Evolutionary conservation across 768 basidiomycete species (phyloP), one percentile per base, ranked within the genome.

Genomic region (Serendipita sp.): DNA sequence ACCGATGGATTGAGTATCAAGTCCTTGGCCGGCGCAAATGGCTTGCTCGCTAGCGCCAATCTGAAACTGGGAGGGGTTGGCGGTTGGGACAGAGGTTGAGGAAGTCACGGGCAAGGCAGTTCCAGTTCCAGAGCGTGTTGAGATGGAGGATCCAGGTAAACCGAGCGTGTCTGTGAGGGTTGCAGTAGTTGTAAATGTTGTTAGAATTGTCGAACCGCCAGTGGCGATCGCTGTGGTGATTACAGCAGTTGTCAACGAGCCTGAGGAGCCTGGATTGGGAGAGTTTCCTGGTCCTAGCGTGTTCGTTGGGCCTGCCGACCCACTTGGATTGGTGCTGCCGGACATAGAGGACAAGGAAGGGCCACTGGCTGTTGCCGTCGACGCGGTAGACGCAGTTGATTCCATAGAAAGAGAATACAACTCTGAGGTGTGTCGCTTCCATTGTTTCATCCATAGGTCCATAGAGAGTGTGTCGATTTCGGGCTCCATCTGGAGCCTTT

Each of bases 1-100:
- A 13, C 87, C 87, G 64, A 79, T 74, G 5, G 82, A 77, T 16
- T 80, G 77, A 28, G 81, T 75, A 71, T 89, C 87, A 30, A 86
- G 64, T 2, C 84, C 84, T 28, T 79, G 66, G 38, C 87, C 87
- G 61, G 83, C 76, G 70, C 87, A 89, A 2, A 85, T 73, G 16
- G 77, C 53, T 31, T 58, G 53, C 9, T 58, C 16, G n/a, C 11
- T n/a, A 17, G 53, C 53, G 30, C 53, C 53, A 24, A 60, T 30
- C 28, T 63, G 56, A 11, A 42, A 51, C 28, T 33, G 28, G 48
- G 62, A 38, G 33, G 30, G 33, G 53, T 9, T 20, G 3, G 53
- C 53, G 24, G 53, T 31, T 17, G 62, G 22, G 3, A 51, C 3
- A 16, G 51, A 58, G 20, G 62, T 30, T 51, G 50, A 30, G 43